Percentiles rank a stretch among this genome's conserved stretches.
Evolutionary conservation across 2,329 filamentous ascomycete genomes (phyloP).

Genomic region (Neonectria punicea): DNA sequence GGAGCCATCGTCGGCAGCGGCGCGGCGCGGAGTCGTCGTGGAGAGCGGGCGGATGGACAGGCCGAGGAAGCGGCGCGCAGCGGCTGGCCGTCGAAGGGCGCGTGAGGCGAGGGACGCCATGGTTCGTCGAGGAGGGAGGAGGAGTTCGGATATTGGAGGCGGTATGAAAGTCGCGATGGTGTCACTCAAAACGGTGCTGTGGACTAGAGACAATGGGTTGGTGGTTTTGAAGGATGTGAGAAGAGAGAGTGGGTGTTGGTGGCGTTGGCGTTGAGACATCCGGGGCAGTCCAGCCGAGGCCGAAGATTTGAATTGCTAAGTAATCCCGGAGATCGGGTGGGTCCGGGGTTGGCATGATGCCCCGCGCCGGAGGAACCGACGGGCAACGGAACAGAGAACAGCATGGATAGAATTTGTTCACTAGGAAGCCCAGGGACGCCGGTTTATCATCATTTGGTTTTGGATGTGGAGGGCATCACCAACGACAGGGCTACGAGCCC

Average conservation of each 20-base stretch:
- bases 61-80: conserved; percentile 33
- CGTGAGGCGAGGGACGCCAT: conserved; percentile 41
- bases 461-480: background rate
- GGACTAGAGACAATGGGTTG: conserved; percentile 4
- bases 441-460: background rate
- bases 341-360: conserved; percentile 26
- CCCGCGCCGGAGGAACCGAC: conserved; percentile 2
- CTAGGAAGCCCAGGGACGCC: background rate
- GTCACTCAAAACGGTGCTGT: background rate
- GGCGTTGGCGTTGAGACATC: conserved; percentile 37
- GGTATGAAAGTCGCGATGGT: background rate
- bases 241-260: conserved; percentile 18
- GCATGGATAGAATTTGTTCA: background rate
- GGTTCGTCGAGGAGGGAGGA: background rate
- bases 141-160: too few relatives aligned
- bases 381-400: background rate
- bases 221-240: conserved; percentile 5
- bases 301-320: conserved; percentile 32
- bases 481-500: background rate
- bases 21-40: conserved; percentile 33
- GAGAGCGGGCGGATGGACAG: conserved; percentile 36
- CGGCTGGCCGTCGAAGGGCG: conserved; percentile 33
- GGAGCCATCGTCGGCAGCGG: conserved; percentile 27
- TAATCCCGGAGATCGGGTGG: conserved; percentile 33
- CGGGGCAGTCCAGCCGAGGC: conserved; percentile 32